Base-by-base conservation (phyloP, 495 filamentous ascomycete genomes). In the Ascobolus immersus region DNA sequence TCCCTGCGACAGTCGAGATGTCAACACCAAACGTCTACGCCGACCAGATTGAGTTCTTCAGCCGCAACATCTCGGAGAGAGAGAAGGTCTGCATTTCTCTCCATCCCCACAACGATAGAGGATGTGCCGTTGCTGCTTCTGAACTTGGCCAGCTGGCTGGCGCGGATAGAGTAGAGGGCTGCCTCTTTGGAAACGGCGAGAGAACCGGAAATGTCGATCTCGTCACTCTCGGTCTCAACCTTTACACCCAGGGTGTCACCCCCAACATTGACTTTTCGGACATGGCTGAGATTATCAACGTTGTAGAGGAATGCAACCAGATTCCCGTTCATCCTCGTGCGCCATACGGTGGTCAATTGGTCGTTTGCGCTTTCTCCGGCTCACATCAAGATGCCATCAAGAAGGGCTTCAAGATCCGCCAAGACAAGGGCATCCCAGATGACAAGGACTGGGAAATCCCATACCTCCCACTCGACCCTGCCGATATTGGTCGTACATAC, bases 101-200 rank as follows among this genome's bases (percentile, higher is more conserved):
- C 9, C 86, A 94, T 47, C 77, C 80, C 2, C 86, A 94, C 52
- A 96, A 96, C 45, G 86, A 94, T 54, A 64, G 86, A 23, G 82
- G 84, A 6, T 93, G 81, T 48, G 77, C 77, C 12, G 64, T 75
- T 14, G 77, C 86, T 23, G 86, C 82, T 3, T 75, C 84, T 7
- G 84, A 94, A 49, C 55, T 94, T 37, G 86, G 76, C 8, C 81
- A 92, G 54, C 92, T 94, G 81, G 86, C 77, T n/a, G 86, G 86
- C 40, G 86, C 80, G 5, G 75, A 94, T 51, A 58, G 86, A 48
- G 82, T 96, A 4, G 86, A 94, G 50, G 86, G 86, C 27, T 90
- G 79, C 48, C 62, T 92, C 17, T 92, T 96, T 45, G 84, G 84
- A 20, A 92, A 96, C 47, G 86, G 84, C 25, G 86, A 96, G 59